These are phyloP conservation scores for Persicaria maculosa DNA, from an alignment of 148 eudicot species.

Conservation along the genomic window DNA sequence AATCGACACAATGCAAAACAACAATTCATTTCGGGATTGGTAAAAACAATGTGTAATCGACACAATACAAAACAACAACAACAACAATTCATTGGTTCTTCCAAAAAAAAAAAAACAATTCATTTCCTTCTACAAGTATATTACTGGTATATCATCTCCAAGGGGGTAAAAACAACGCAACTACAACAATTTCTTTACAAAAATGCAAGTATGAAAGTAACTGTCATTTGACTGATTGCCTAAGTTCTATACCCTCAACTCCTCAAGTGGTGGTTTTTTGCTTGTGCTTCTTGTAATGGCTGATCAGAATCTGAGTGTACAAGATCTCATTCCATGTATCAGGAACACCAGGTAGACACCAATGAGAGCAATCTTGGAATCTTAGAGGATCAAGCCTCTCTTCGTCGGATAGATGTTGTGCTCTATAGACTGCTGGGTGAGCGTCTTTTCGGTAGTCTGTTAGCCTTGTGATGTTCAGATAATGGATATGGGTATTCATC, in stretches of 20 bases:
- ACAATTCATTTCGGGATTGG: too few species aligned
- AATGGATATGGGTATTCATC: conserved; percentile 63
- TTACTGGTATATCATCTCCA: background rate
- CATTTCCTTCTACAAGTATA: background rate
- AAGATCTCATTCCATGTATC: conserved; percentile 71
- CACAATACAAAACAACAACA: too few species aligned
- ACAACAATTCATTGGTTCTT: too few species aligned
- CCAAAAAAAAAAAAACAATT: too few species aligned
- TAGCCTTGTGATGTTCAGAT: conserved; percentile 67
- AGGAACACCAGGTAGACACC: conserved; percentile 90
- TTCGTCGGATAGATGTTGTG: conserved; percentile 35
- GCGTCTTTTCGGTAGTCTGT: conserved; percentile 85
- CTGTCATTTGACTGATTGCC: background rate
- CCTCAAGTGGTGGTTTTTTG: conserved; percentile 11
- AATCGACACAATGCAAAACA: too few species aligned
- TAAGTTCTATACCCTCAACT: background rate
- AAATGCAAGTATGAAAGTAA: background rate
- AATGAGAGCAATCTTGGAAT: conserved; percentile 70
- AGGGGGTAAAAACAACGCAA: background rate
- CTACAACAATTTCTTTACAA: background rate
- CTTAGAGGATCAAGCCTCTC: conserved; percentile 32
- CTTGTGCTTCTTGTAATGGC: conserved; percentile 22
- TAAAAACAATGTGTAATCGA: too few species aligned
- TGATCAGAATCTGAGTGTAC: conserved; percentile 44
- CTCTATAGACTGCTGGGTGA: conserved; percentile 72